Evolutionary conservation across 2,329 filamentous ascomycete species (phyloP), one percentile per base, ranked within the genome.

Genomic region (Colletotrichum zoysiae): DNA sequence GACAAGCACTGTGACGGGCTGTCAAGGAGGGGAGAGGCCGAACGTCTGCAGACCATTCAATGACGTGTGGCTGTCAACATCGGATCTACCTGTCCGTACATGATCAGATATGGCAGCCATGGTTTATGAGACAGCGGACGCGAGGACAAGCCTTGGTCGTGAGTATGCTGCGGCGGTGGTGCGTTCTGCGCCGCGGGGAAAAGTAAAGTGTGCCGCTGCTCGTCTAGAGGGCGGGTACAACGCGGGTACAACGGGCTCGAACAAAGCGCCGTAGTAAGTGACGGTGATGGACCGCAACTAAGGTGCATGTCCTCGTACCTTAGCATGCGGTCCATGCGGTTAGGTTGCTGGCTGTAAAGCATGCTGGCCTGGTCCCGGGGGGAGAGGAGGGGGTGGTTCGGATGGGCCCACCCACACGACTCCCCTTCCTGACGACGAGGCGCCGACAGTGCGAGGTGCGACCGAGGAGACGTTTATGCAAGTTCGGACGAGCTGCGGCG

Each of bases 351-450:
- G 62, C 38, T 57, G 40, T 58, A n/a, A 48, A 33, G 35, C 35
- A 40, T 55, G 38, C 46, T 55, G 55, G 46, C 26, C 38, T n/a
- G 50, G 60, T 30, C 60, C 66, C 38, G 55, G 67, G 46, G 33
- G 40, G 55, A 61, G 44, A 18, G 46, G 8, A 2, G 9, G 35
- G 35, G 9, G 6, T 35, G 35, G 44, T n/a, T 55, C 62, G 55
- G 62, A 59, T 23, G n/a, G 67, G 23, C 67, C 62, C 62, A 70
- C 55, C 16, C 26, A 66, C 55, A 70, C 38, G 38, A 46, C 23
- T 38, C 56, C 38, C 30, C 42, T 23, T 57, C 26, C 66, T 11
- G 35, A 38, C 53, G n/a, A 59, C 55, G 18, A 38, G 42, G 7
- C 5, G 51, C 9, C 18, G 42, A 65, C 66, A 58, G 59, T 44